A percentile compares a stretch with the other conserved stretches of the same genome.
Conservation (phyloP, 1,139 yeast species). For the Yamadazyma atmosphaerica region DNA sequence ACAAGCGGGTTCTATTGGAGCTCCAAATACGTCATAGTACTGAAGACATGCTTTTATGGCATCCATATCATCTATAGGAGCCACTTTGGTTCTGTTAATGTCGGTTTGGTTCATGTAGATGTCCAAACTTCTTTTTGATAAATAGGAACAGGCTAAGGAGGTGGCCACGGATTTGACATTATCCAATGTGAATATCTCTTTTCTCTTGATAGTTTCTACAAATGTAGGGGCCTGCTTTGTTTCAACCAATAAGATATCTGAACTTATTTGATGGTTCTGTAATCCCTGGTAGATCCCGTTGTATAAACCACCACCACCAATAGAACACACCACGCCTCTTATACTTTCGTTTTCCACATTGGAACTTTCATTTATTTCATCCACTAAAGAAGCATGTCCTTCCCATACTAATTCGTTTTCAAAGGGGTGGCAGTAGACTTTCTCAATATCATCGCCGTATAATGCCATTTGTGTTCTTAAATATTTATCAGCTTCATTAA, state of each 20-base stretch:
- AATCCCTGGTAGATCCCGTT: constrained; percentile 39
- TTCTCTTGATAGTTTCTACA: constrained; percentile 28
- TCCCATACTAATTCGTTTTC: constrained; percentile 41
- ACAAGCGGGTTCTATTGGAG: constrained; percentile 42
- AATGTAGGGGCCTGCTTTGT: constrained; percentile 43
- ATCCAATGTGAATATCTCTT: constrained; percentile 27
- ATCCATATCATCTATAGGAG: constrained; percentile 36
- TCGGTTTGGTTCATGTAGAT: constrained; percentile 21
- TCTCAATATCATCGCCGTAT: constrained; percentile 17
- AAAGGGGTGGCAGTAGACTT: constrained; percentile 44
- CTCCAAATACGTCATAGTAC: constrained; percentile 24
- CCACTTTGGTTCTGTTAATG: constrained; percentile 20
- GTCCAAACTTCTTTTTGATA: constrained; percentile 28
- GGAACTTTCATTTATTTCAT: constrained; percentile 28
- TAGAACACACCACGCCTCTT: constrained; percentile 40
- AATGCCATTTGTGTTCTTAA: constrained; percentile 23
- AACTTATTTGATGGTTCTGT: constrained; percentile 18
- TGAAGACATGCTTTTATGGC: constrained; percentile 32
- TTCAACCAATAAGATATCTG: constrained; percentile 35
- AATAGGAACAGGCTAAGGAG: constrained; percentile 41
- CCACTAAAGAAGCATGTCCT: constrained; percentile 38
- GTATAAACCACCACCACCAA: constrained; percentile 47
- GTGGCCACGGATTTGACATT: constrained; percentile 37
- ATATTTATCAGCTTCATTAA: constrained; percentile 39
- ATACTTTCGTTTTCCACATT: constrained; percentile 22